A percentile compares a stretch with the other conserved stretches of the same genome.
Evolutionary conservation across 768 basidiomycete genomes (phyloP).

Genomic region (Tylopilus balloui): DNA sequence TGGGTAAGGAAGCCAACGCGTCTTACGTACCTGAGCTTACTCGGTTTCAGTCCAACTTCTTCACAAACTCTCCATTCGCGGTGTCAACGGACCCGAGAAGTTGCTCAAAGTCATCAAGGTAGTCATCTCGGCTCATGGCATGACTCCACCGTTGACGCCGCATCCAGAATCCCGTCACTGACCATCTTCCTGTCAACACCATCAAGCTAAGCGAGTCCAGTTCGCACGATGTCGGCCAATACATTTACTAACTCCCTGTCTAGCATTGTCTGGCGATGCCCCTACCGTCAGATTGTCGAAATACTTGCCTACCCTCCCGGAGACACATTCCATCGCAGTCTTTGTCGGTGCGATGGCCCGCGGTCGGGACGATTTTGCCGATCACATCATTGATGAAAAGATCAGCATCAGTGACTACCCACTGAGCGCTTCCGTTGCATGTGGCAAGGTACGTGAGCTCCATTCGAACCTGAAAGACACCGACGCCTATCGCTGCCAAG

Average conservation of each 20-base stretch:
- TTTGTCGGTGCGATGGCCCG: slow-evolving; percentile 99
- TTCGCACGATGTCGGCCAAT: not conserved
- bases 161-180: slow-evolving; percentile 82
- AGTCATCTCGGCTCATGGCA: slow-evolving; percentile 13
- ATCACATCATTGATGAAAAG: slow-evolving; percentile 91
- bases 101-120: slow-evolving; percentile 96
- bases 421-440: slow-evolving; percentile 89
- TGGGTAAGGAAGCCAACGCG: slow-evolving; percentile 60
- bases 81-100: slow-evolving; percentile 96
- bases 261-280: slow-evolving; percentile 91
- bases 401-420: slow-evolving; percentile 94
- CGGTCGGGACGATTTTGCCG: slow-evolving; percentile 95
- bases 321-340: slow-evolving; percentile 86
- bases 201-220: slow-evolving; percentile 82
- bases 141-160: slow-evolving; percentile 1
- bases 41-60: slow-evolving; percentile 79
- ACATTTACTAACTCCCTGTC: slow-evolving; percentile 4
- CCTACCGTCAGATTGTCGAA: slow-evolving; percentile 73
- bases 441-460: slow-evolving; percentile 75
- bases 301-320: slow-evolving; percentile 81
- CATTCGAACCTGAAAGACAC: not conserved
- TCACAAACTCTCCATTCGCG: slow-evolving; percentile 92
- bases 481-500: slow-evolving; percentile 35
- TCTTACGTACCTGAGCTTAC: not conserved
- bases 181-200: slow-evolving; percentile 93